Conservation (phyloP, 2,329 filamentous ascomycete genomes). For the Coleophoma cylindrospora region DNA sequence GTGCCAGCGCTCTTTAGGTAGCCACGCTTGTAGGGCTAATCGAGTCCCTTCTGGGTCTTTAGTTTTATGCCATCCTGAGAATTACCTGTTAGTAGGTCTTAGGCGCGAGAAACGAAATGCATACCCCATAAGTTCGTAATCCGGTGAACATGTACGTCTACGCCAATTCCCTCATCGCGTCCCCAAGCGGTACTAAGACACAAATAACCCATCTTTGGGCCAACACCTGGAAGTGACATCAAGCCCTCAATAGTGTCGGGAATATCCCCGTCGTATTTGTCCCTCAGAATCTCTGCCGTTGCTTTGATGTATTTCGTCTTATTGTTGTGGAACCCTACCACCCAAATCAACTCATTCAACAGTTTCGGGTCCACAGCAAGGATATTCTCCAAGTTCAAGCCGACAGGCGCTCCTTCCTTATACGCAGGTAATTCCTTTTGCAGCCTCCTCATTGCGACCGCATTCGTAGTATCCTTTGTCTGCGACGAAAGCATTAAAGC, state of each 20-base stretch:
- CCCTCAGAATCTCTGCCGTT: conserved; percentile 54
- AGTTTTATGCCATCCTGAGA: conserved; percentile 51
- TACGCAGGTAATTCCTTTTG: conserved; percentile 51
- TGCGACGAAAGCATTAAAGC: conserved; percentile 69
- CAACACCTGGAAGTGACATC: conserved; percentile 62
- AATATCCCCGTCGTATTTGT: conserved; percentile 58
- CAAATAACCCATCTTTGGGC: conserved; percentile 72
- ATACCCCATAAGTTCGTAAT: conserved; percentile 68
- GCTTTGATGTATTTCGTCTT: conserved; percentile 69
- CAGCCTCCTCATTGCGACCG: conserved; percentile 60
- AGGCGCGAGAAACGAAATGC: no score
- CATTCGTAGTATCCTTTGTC: conserved; percentile 70
- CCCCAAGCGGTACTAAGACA: conserved; percentile 68
- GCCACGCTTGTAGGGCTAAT: conserved; percentile 57
- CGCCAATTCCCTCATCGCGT: conserved; percentile 45
- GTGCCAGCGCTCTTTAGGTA: conserved; percentile 66
- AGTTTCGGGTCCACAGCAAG: conserved; percentile 51
- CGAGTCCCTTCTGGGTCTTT: conserved; percentile 64
- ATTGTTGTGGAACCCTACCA: conserved; percentile 71
- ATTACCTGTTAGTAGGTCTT: no score
- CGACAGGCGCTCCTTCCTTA: conserved; percentile 27
- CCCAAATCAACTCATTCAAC: conserved; percentile 60
- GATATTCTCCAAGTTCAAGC: conserved; percentile 58
- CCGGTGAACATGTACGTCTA: conserved; percentile 71
- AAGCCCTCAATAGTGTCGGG: conserved; percentile 61